Evolutionary conservation across 2,329 filamentous ascomycete genomes (phyloP), one percentile per base, ranked within the genome.

Genomic region (Monosporascus sp.): DNA sequence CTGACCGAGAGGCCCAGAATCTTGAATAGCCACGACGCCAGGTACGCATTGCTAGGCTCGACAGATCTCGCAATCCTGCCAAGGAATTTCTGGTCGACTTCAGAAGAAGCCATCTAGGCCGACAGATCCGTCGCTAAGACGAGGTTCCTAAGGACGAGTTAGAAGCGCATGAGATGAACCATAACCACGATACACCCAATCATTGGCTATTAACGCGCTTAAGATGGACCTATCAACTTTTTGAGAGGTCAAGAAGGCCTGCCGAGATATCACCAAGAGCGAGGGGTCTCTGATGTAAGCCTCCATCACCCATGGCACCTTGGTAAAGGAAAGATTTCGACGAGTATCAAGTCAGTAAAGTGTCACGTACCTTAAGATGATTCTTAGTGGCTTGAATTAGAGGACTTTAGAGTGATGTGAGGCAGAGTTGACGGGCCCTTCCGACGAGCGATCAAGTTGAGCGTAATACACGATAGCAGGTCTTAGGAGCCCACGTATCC

Each of bases 81-180:
- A 65, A 99, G 81, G 73, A 95, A 96, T 75, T 97, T 99, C 75
- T 96, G 92, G 72, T 99, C 94, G 58, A 97, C 91, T 74, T 96
- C 91, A 56, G 91, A 94, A 68, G 92, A 94, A 74, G 94, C 94
- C 94, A 97, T 99, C 55, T 60, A 52, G 52, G 46, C 22, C 38
- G 37, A 17, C 31, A 44, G 40, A 24, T 45, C 43, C 45, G 45
- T 38, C 17, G 38, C 40, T 27, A 41, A 38, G 19, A 45, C 22
- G 46, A 31, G 47, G 43, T 35, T 48, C 49, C 54, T 58, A 37
- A 6, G 40, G 19, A 20, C 7, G 37, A 37, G 56, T 58, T 40
- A 60, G 55, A 55, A 35, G 16, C 11, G 35, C 31, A n/a, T 41
- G 17, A 22, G 20, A 19, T 27, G 22, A 14, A 40, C 11, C 7